Base-by-base conservation (phyloP, 192 early-diverging fungal species). In the Chytriomyces sp. region DNA sequence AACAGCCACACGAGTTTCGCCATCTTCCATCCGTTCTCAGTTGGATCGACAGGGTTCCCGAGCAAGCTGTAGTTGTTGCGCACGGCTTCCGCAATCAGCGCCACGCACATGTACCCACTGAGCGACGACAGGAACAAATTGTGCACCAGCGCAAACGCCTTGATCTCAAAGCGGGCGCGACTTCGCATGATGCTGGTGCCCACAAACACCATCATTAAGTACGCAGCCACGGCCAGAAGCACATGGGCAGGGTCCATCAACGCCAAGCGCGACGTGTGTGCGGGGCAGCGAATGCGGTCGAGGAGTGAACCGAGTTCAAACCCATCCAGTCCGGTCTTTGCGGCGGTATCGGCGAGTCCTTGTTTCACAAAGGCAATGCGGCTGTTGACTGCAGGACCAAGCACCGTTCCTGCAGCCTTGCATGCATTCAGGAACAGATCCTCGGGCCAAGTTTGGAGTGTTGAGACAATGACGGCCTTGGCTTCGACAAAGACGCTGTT, bases 221-320 rank as follows among this genome's bases (percentile, higher is more conserved):
- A 90, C 7, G 28, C 73, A 20, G 82, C 23, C 10, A 69, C 63
- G 69, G 88, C 85, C 75, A 90, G 47, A 7, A 83, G 11, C 10
- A 90, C 89, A 69, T 90, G 89, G 77, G 88, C 85, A 18, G 83
- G 86, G 79, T 90, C 84, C 89, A 90, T 89, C 57, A 90, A 69
- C 11, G 89, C 88, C 63, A 90, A 76, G 18, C 26, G 35, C 5
- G 45, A 43, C 16, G 79, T 59, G 59, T 80, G 79, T 4, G 68
- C 79, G 45, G 45, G 24, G 2, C 20, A 16, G n/a, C 26, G 23
- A 10, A 45, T 61, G 75, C 71, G 18, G 10, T 20, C 23, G 23
- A 64, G 63, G 2, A 35, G 28, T 1, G 28, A 35, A 35, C 28
- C 28, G 28, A 35, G 28, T 2, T 35, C 28, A 35, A 35, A 2